phyloP scores from a whole-genome alignment of 1,139 yeast genomes.

The Meyerozyma sp. region DNA sequence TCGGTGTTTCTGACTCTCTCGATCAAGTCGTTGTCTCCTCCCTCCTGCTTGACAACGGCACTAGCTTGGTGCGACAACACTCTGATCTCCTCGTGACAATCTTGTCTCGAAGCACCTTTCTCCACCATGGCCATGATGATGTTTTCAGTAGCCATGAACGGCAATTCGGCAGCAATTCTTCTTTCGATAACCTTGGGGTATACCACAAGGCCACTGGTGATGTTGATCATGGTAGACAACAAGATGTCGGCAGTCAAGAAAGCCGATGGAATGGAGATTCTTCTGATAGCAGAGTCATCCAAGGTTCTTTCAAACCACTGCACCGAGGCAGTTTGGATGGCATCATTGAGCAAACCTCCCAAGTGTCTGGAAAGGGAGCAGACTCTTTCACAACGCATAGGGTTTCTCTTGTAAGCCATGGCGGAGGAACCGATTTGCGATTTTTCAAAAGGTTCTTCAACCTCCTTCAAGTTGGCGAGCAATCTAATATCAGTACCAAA shows the following conservation, averaged over 20 bases:
- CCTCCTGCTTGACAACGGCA: slow-evolving; percentile 94
- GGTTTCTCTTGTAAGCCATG: slow-evolving; percentile 99
- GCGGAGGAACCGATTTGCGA: slow-evolving; percentile 97
- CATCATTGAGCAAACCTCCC: slow-evolving; percentile 87
- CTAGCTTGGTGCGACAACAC: slow-evolving; percentile 97
- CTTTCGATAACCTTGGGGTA: slow-evolving; percentile 98
- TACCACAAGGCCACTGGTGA: slow-evolving; percentile 91
- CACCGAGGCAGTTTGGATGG: slow-evolving; percentile 93
- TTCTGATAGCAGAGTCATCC: slow-evolving; percentile 97
- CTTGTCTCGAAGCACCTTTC: slow-evolving; percentile 96
- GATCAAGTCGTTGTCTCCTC: slow-evolving; percentile 96
- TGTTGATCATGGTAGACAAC: slow-evolving; percentile 82
- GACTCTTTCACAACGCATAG: slow-evolving; percentile 99
- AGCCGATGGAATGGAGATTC: slow-evolving; percentile 95
- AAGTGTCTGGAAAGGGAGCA: slow-evolving; percentile 95
- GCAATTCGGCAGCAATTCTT: slow-evolving; percentile 90
- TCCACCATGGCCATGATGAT: slow-evolving; percentile 99
- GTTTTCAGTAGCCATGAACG: slow-evolving; percentile 99
- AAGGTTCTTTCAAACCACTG: slow-evolving; percentile 99
- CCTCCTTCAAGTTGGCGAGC: slow-evolving; percentile 92
- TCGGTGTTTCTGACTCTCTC: slow-evolving; percentile 76
- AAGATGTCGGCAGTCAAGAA: slow-evolving; percentile 94
- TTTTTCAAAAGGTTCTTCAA: slow-evolving; percentile 98
- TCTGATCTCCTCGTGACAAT: slow-evolving; percentile 96
- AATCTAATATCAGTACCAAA: slow-evolving; percentile 96